Conservation (phyloP, 2,329 filamentous ascomycete genomes). For the Ceratocystis ficicola region DNA sequence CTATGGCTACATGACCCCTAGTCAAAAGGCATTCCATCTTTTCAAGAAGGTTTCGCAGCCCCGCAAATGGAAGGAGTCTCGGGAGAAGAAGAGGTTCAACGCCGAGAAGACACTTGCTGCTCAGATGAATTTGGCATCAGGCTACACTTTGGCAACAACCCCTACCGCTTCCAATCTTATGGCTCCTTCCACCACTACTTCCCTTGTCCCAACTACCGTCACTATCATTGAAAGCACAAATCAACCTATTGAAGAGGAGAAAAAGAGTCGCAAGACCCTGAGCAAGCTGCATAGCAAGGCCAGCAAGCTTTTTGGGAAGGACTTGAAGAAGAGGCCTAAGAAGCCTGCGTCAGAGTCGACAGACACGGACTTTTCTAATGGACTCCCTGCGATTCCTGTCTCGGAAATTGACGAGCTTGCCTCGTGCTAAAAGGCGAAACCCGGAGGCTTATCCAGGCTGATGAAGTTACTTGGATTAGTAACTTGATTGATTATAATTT, state of each 20-base stretch:
- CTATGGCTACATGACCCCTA: constrained; percentile 22
- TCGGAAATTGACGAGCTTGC: constrained; percentile 16
- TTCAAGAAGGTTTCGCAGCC: constrained; percentile 21
- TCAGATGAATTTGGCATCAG: constrained; percentile 17
- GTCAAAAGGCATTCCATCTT: constrained; percentile 20
- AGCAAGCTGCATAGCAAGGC: constrained; percentile 15
- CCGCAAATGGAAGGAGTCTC: constrained; percentile 19
- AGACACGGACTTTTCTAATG: constrained; percentile 12
- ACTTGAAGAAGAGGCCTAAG: constrained; percentile 15
- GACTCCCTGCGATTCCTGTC: constrained; percentile 18
- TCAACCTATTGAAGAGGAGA: constrained; percentile 5
- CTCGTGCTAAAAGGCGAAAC: constrained; percentile 4
- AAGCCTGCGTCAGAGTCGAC: constrained; percentile 4
- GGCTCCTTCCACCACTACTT: neutral
- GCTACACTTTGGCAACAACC: constrained; percentile 6
- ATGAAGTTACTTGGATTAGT: neutral
- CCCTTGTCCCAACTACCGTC: constrained; percentile 12
- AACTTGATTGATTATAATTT: constrained; percentile 10
- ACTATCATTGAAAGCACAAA: constrained; percentile 16
- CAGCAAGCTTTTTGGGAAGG: constrained; percentile 18
- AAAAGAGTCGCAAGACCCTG: constrained; percentile 9
- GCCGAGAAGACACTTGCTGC: constrained; percentile 15
- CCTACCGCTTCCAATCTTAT: neutral
- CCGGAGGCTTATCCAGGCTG: neutral
- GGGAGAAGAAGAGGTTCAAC: constrained; percentile 18